Evolutionary conservation across 1,284 basidiomycete species (phyloP).

Genomic region (Papiliotrema terrestris): DNA sequence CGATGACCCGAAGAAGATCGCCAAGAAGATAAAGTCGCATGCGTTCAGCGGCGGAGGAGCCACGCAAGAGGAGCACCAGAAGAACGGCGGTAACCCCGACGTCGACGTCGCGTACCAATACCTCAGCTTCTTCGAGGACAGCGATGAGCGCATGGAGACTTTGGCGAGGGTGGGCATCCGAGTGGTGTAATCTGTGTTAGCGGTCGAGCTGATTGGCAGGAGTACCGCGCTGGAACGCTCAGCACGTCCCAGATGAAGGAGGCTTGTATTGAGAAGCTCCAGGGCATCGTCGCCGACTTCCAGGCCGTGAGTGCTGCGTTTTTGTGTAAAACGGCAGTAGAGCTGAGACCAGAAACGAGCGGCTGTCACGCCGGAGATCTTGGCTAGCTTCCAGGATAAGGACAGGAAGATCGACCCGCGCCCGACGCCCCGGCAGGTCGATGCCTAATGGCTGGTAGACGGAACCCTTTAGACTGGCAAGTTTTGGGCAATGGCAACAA

Average conservation of each 20-base stretch:
- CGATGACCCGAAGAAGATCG: slow-evolving; percentile 88
- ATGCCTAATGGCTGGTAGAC: background rate
- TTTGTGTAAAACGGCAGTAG: background rate
- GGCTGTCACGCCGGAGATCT: slow-evolving; percentile 72
- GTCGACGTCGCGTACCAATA: slow-evolving; percentile 98
- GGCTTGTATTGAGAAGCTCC: slow-evolving; percentile 78
- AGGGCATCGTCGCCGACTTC: slow-evolving; percentile 81
- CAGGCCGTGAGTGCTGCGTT: slow-evolving; percentile 73
- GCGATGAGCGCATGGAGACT: slow-evolving; percentile 77
- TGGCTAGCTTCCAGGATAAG: slow-evolving; percentile 79
- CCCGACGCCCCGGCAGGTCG: background rate
- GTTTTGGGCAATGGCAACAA: too few species aligned
- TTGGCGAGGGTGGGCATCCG: slow-evolving; percentile 52
- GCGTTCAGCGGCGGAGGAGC: slow-evolving; percentile 86
- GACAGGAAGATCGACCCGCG: slow-evolving; percentile 69
- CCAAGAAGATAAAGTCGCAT: slow-evolving; percentile 95
- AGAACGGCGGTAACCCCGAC: slow-evolving; percentile 85
- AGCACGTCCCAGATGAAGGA: slow-evolving; percentile 92
- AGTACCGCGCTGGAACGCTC: slow-evolving; percentile 84
- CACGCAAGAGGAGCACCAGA: slow-evolving; percentile 88
- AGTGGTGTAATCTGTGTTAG: background rate
- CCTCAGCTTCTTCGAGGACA: slow-evolving; percentile 92
- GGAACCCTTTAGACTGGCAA: too few species aligned
- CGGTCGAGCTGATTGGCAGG: slow-evolving; percentile 53
- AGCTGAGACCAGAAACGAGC: slow-evolving; percentile 62